Base-by-base conservation (phyloP, 2,329 filamentous ascomycete genomes). In the Xylariaceae sp. region DNA sequence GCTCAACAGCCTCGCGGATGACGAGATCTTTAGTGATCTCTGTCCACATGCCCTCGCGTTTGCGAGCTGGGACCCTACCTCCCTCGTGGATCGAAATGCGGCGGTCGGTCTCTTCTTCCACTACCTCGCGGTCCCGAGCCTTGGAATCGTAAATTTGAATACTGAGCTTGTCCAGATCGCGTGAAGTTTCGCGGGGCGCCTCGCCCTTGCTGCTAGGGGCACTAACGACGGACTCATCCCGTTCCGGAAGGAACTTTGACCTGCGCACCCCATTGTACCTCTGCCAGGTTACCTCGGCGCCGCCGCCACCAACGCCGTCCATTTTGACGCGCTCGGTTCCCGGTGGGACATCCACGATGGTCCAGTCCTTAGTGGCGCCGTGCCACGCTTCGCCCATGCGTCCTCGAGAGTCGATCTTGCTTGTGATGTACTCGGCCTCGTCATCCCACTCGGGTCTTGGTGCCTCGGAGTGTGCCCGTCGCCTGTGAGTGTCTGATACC, bases 21-120 rank as follows among this genome's bases (percentile, higher is more conserved):
- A 97, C 89, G 33, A 97, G 72, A 59, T 96, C 91, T 71, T 95
- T 96, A 41, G 92, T 95, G 60, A 99, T 90, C 70, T 97, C 94
- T 0, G 94, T 99, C 92, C 92, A 97, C 74, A 95, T 88, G 52
- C 86, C 82, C 48, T 80, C 78, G 31, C 78, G 71, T 45, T 75
- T 76, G 18, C 74, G 67, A 12, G 67, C 66, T 14, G 69, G 62
- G 5, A 27, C 35, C 4, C 60, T 47, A 61, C 70, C 49, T 57
- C 66, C 44, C 54, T 68, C 53, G 62, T 69, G 70, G 48, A 71
- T 67, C 18, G 62, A 58, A 56, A 73, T 72, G 55, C 68, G 74
- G 55, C 72, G 72, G 54, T 85, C 82, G 15, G 73, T 75, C 19
- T 76, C 73, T 58, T 80, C 78, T 44, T 82, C 78, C 30, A 82